Percentiles rank a stretch among this genome's conserved stretches.
Conservation (phyloP, 2,329 filamentous ascomycete genomes). For the Boeremia exigua region DNA sequence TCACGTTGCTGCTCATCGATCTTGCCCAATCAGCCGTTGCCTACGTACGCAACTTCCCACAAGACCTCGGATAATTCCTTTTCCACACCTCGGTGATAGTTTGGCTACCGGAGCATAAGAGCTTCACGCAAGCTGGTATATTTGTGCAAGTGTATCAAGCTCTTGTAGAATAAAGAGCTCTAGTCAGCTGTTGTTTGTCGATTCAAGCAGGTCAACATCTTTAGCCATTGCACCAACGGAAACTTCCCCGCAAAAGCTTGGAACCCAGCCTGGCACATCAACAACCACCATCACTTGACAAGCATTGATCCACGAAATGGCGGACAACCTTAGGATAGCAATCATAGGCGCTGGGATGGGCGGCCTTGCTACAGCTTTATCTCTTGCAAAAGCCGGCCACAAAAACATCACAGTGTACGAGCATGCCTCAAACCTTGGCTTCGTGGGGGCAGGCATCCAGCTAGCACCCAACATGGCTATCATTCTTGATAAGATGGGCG, state of each 20-base stretch:
- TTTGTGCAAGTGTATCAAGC: not conserved
- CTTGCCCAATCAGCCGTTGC: conserved; percentile 3
- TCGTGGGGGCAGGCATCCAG: conserved; percentile 85
- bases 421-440: conserved; percentile 73
- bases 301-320: conserved; percentile 26
- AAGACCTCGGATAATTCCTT: conserved; percentile 19
- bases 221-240: not conserved
- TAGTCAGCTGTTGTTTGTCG: not conserved
- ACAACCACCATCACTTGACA: not conserved
- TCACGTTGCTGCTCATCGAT: not conserved
- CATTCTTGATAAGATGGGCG: conserved; percentile 74
- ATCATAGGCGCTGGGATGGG: conserved; percentile 71
- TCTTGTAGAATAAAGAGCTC: not conserved
- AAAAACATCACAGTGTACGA: conserved; percentile 76
- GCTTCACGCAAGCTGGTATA: not conserved
- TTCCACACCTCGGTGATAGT: conserved; percentile 15
- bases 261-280: not conserved
- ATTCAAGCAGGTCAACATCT: not conserved
- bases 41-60: not conserved
- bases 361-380: conserved; percentile 73
- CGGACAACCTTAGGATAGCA: conserved; percentile 39
- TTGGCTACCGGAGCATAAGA: conserved; percentile 14
- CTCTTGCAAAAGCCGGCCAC: conserved; percentile 78
- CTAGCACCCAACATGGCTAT: conserved; percentile 82
- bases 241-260: not conserved